Evolutionary conservation across 768 basidiomycete species (phyloP).

Genomic region (Tylopilus subfusipes): DNA sequence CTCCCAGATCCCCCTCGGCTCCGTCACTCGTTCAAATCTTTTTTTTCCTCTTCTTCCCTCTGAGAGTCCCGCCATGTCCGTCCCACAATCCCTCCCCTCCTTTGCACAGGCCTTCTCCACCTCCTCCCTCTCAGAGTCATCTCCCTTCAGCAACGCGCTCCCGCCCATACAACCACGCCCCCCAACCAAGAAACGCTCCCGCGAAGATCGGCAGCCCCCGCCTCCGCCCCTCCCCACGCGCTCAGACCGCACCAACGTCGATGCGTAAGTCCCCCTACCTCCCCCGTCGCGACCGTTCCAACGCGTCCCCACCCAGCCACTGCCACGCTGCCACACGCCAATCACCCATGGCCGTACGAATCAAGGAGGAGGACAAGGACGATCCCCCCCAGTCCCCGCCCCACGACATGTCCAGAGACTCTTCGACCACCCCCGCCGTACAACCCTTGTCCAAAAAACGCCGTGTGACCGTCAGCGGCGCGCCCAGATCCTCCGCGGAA

Average conservation of each 20-base stretch:
- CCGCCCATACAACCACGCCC: slow-evolving; percentile 57
- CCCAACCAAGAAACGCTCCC: slow-evolving; percentile 44
- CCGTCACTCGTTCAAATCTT: neutral
- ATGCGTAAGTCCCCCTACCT: slow-evolving; percentile 40
- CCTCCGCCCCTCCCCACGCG: slow-evolving; percentile 11
- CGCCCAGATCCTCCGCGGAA: slow-evolving; percentile 42
- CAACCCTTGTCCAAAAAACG: slow-evolving; percentile 56
- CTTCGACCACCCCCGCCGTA: slow-evolving; percentile 37
- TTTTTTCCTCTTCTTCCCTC: neutral
- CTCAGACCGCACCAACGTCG: slow-evolving; percentile 22
- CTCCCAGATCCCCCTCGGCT: slow-evolving; percentile 12
- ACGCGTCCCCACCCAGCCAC: slow-evolving; percentile 21
- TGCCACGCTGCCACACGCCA: slow-evolving; percentile 33
- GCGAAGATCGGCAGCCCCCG: slow-evolving; percentile 32
- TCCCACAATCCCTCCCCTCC: slow-evolving; percentile 67
- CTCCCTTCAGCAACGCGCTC: slow-evolving; percentile 51
- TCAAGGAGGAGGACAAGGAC: slow-evolving; percentile 67
- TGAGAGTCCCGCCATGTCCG: slow-evolving; percentile 44
- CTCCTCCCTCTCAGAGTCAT: slow-evolving; percentile 50
- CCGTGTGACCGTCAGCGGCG: slow-evolving; percentile 67
- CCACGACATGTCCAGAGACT: slow-evolving; percentile 14
- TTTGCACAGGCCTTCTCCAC: slow-evolving; percentile 73
- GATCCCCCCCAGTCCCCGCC: slow-evolving; percentile 31
- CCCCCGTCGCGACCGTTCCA: neutral
- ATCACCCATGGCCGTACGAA: slow-evolving; percentile 44